Evolutionary conservation across 106 monocot genomes (phyloP), one percentile per base, ranked within the genome.

Genomic region (Triglochin maritima): DNA sequence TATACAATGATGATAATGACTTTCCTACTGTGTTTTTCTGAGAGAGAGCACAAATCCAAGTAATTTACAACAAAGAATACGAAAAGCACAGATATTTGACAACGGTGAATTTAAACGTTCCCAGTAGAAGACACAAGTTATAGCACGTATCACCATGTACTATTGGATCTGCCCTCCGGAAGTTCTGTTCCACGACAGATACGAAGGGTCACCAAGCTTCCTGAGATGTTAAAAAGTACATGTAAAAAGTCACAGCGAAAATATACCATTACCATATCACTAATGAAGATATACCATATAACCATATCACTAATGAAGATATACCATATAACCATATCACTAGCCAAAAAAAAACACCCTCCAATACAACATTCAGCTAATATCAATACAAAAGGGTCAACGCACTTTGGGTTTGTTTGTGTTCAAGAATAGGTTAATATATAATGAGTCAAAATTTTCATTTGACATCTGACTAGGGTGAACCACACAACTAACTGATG

Each of bases 161-260:
- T 16, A 46, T 64, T 64, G 49, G 48, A 64, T 64, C n/a, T 79
- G 82, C 4, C 73, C 76, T n/a, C 65, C 77, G 17, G 79, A 62
- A 61, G 76, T 79, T 60, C 79, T 86, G 50, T 86, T 86, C 86
- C 86, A 86, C 65, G 86, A 86, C 56, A 86, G 53, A 59, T 86
- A 86, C 41, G 82, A 73, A 43, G 86, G 82, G 68, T 86, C 86
- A 60, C 86, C 86, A 48, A 86, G 82, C 64, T 86, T 86, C 82
- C 86, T 86, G 82, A 29, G 29, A 29, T 29, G 29, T 29, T 70
- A 11, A 7, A 10, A 46, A 13, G 50, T 9, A 47, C 11, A 43
- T 17, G 56, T 53, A 47, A 17, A 13, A 16, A 59, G 17, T 59
- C 8, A 29, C 16, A 49, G 48, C 3, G n/a, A 61, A 4, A 4